Conservation (phyloP, 1,139 yeast genomes). For the Kodamaea plutei region DNA sequence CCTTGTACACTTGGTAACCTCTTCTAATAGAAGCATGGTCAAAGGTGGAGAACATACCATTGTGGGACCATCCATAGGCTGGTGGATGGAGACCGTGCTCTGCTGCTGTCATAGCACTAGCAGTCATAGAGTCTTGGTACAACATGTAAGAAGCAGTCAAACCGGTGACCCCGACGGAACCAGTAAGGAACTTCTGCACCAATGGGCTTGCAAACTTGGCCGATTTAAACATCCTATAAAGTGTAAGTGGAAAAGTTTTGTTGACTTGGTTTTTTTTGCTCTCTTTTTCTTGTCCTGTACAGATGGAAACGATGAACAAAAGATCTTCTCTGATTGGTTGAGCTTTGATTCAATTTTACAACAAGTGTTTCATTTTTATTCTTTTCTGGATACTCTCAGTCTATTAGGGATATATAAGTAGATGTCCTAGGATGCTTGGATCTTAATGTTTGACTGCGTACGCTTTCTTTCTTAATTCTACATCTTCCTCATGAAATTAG, state of each 20-base stretch:
- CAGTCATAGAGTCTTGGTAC: constrained; percentile 76
- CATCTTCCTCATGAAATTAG: no score
- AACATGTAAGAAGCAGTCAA: constrained; percentile 69
- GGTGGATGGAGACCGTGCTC: constrained; percentile 99
- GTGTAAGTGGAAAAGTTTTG: constrained; percentile 6
- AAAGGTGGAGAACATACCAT: constrained; percentile 85
- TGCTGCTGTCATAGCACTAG: constrained; percentile 97
- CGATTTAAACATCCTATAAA: constrained; percentile 7
- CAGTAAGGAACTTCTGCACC: constrained; percentile 55
- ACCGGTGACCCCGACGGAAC: constrained; percentile 66
- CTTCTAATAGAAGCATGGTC: constrained; percentile 98
- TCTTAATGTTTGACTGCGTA: no score
- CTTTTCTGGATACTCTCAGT: no score
- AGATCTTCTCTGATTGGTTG: constrained; percentile 8
- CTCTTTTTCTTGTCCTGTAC: constrained; percentile 3
- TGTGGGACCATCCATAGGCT: constrained; percentile 88
- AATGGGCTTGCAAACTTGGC: constrained; percentile 22
- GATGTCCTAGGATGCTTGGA: no score
- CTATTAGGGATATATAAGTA: no score
- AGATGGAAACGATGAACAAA: constrained; percentile 6
- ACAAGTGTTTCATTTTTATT: background rate
- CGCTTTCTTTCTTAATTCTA: no score
- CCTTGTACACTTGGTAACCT: constrained; percentile 98
- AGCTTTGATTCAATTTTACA: background rate
- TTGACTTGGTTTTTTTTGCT: constrained; percentile 3